phyloP scores from a whole-genome alignment of 2,329 filamentous ascomycete species.

The Aspergillus sp. region DNA sequence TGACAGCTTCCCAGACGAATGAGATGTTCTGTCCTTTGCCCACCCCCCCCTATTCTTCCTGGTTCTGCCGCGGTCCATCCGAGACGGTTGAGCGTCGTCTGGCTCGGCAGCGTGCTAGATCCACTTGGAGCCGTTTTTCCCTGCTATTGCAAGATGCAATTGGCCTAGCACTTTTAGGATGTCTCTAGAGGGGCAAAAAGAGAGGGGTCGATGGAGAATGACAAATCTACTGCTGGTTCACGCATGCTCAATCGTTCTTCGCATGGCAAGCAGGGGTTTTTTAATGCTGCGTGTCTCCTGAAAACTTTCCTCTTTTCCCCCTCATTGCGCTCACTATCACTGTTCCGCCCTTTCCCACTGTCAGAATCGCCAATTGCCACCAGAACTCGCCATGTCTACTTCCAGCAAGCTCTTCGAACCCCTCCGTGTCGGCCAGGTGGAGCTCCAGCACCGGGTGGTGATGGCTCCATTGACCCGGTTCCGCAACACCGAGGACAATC shows the following conservation, averaged over 20 bases:
- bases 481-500: conserved; percentile 48
- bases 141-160: not conserved
- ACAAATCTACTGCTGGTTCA: not conserved
- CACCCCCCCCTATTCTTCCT: not conserved
- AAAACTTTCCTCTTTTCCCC: not conserved
- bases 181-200: not conserved
- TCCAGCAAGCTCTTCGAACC: conserved; percentile 24
- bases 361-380: not conserved
- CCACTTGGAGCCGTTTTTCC: not conserved
- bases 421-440: conserved; percentile 35
- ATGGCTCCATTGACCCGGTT: conserved; percentile 57
- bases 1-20: no score
- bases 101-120: not conserved
- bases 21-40: not conserved
- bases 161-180: not conserved
- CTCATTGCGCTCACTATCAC: not conserved
- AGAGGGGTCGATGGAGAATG: not conserved
- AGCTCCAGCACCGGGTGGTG: conserved; percentile 44
- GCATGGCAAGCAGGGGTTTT: not conserved
- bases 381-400: not conserved
- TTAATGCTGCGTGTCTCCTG: not conserved
- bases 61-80: not conserved
- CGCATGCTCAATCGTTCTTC: not conserved
- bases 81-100: not conserved
- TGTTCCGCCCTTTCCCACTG: not conserved